Base-by-base conservation (phyloP, 1,139 yeast genomes). In the Geotrichum klebahnii region DNA sequence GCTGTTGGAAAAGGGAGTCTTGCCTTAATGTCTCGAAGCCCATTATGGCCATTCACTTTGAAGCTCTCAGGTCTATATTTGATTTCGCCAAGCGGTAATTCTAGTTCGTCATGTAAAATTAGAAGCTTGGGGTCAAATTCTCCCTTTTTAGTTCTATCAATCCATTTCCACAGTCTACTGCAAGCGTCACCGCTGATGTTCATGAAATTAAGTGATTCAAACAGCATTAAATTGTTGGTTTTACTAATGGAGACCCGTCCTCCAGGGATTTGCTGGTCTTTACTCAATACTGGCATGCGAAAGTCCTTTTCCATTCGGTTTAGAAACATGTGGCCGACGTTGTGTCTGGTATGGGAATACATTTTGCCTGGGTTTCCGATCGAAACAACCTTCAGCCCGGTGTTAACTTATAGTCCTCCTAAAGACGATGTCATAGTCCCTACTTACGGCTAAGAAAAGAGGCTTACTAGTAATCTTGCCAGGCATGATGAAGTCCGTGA, bases 11-110 rank as follows among this genome's bases (percentile, higher is more conserved):
- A n/a, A 2, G 41, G 40, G 14, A 1, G 74, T 73, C 51, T 67
- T 68, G 14, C 76, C 76, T 35, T 57, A 58, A 28, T 44, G 24
- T 49, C 51, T 56, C 76, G 73, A 40, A 88, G 70, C 0, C 96
- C 96, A 62, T 86, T 87, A 60, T 88, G 96, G 0, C 96, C 96
- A 52, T 88, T 68, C 9, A 80, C 74, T 52, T 86, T 77, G 5
- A 83, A 71, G 1, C 76, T 77, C 19, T 76, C 80, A 32, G 67
- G 71, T 48, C 86, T 70, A 8, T 83, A 63, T 59, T 82, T 84
- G 22, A 79, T 69, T 49, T 77, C 75, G 0, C 96, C 96, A 3
- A 82, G 57, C 0, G 76, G 77, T 10, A 81, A 63, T 54, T 81
- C 83, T 34, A 87, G 66, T 57, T 88, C 96, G 63, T 88, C 96